Evolutionary conservation across 106 monocot species (phyloP), one percentile per base, ranked within the genome.

Genomic region (Dendrobium chrysotoxum): DNA sequence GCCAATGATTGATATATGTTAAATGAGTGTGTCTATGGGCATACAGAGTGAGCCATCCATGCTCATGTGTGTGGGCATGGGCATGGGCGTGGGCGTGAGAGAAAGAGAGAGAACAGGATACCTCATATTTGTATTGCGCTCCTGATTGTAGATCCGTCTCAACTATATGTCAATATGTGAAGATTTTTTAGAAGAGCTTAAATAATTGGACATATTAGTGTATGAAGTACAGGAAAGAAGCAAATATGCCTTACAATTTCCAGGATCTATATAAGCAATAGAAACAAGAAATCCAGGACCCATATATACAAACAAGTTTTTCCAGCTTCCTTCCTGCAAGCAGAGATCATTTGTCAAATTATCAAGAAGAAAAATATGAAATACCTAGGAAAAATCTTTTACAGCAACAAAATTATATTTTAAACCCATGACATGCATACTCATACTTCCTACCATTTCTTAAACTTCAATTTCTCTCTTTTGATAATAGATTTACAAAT

Each of bases 201-300:
- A 80, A 80, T 66, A 3, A 47, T 50, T 31, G 54, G 50, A 12
- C 46, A 12, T 13, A 15, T 50, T 50, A 50, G 4, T 38, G 9
- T 76, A 11, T 74, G 40, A 72, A 76, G 57, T 40, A 72, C 9
- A 40, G 15, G 11, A 64, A 23, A 81, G 47, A 50, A 41, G 9
- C 13, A 75, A 53, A 0, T 35, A 40, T 26, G 39, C 61, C 90
- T 84, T 89, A 97, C 96, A 94, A 78, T 97, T 97, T 79, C 96
- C 96, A 55, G 96, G 96, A 86, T 97, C 96, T 71, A 97, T 97
- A 81, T 97, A 97, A 44, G 94, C 94, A 78, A 97, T 97, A 41
- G 90, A 84, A 40, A 97, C 97, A 79, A 97, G 89, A 88, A 97
- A 97, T 83, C 97, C 94, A 41, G 94, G 94, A 30, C 94, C 92